A percentile compares a stretch with the other conserved stretches of the same genome.
Evolutionary conservation across 2,329 filamentous ascomycete genomes (phyloP).

Genomic region (Penicillium sp.): DNA sequence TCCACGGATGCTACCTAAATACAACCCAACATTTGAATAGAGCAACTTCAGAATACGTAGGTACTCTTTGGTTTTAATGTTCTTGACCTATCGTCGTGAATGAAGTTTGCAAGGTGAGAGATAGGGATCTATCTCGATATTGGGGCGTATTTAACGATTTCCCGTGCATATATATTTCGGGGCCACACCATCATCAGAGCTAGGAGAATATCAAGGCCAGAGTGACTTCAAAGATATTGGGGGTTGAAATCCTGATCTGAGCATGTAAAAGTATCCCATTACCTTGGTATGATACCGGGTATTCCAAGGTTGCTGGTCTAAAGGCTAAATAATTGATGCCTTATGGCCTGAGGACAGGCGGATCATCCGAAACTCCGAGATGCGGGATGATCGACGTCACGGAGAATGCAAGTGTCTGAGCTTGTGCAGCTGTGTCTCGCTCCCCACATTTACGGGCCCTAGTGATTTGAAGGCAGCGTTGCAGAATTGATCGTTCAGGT

Average conservation of each 20-base stretch:
- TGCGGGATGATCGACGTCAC: slow-evolving; percentile 32
- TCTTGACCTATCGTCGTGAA: neutral
- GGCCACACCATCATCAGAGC: neutral
- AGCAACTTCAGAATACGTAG: too few relatives aligned
- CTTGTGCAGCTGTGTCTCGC: neutral
- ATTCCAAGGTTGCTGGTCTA: too few relatives aligned
- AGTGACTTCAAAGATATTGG: neutral
- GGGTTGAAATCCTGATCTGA: neutral
- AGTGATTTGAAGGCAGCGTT: neutral
- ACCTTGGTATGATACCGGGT: neutral
- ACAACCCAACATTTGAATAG: neutral
- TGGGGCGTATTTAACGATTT: neutral
- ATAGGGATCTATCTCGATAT: neutral
- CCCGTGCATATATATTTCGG: neutral
- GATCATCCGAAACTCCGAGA: slow-evolving; percentile 18
- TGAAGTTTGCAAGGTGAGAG: too few relatives aligned
- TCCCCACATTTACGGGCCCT: slow-evolving; percentile 9
- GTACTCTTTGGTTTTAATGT: too few relatives aligned
- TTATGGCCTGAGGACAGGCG: slow-evolving; percentile 17
- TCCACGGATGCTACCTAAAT: neutral
- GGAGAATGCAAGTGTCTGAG: slow-evolving; percentile 2
- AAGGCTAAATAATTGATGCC: slow-evolving; percentile 1
- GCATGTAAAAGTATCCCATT: neutral
- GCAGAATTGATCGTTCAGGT: neutral
- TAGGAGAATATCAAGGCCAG: neutral